Evolutionary conservation across 345 rosid species (phyloP).

Genomic region (Euphorbia tirucalli): DNA sequence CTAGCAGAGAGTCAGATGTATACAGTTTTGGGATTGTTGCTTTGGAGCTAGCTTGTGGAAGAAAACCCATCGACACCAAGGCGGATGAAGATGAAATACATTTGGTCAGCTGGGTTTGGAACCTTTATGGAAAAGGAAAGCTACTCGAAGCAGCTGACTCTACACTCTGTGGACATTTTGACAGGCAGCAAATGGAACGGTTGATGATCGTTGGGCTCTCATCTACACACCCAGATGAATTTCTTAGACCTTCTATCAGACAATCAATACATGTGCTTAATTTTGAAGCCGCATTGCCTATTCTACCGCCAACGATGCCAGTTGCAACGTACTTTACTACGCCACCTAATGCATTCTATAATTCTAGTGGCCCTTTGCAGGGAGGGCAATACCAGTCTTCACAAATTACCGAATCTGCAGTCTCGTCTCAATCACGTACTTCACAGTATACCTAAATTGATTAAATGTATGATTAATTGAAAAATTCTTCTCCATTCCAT

Average conservation of each 20-base stretch:
- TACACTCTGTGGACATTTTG: slow-evolving; percentile 5
- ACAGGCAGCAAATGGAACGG: slow-evolving; percentile 15
- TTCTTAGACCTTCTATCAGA: slow-evolving; percentile 19
- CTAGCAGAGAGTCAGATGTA: slow-evolving; percentile 24
- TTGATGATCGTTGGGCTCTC: slow-evolving; percentile 24
- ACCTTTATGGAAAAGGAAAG: slow-evolving; percentile 19
- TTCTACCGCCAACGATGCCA: slow-evolving; percentile 20
- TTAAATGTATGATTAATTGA: neutral
- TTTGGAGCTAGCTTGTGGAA: slow-evolving; percentile 24
- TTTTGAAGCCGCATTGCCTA: slow-evolving; percentile 24
- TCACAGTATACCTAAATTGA: neutral
- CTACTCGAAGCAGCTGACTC: slow-evolving; percentile 18
- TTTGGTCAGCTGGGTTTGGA: slow-evolving; percentile 21
- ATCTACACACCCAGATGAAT: slow-evolving; percentile 22
- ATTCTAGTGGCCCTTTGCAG: neutral
- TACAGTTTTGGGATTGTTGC: slow-evolving; percentile 21
- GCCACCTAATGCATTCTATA: neutral
- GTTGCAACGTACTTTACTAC: slow-evolving; percentile 19
- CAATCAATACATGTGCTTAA: slow-evolving; percentile 23
- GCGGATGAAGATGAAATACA: slow-evolving; percentile 12
- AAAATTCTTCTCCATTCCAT: neutral
- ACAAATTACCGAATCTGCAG: neutral
- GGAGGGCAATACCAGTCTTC: neutral
- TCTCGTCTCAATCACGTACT: neutral
- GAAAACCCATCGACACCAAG: slow-evolving; percentile 10